phyloP scores from a whole-genome alignment of 1,284 basidiomycete species.

The Cutaneotrichosporon spelunceum region DNA sequence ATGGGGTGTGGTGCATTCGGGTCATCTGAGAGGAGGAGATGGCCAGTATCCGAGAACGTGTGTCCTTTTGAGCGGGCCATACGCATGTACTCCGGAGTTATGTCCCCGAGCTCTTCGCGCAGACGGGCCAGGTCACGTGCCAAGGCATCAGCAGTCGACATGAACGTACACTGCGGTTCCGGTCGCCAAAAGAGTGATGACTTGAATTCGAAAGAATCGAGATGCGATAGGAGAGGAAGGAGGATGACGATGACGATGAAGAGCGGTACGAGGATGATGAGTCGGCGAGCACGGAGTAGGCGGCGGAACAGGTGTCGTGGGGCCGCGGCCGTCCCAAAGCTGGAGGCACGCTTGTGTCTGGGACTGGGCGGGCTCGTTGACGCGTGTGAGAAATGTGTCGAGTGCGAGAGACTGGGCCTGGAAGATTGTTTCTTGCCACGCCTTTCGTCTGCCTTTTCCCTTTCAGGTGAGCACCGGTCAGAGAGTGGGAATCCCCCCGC shows the following conservation, averaged over 20 bases:
- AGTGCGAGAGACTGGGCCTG: not conserved
- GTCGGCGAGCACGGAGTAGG: constrained; percentile 20
- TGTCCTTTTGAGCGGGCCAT: constrained; percentile 23
- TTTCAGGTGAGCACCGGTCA: not conserved
- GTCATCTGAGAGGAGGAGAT: constrained; percentile 39
- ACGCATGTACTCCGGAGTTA: too few relatives aligned
- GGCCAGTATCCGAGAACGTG: constrained; percentile 42
- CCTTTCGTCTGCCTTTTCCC: too few relatives aligned
- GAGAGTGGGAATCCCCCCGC: not conserved
- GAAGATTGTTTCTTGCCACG: not conserved
- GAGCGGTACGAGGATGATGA: constrained; percentile 7
- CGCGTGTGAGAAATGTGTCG: not conserved
- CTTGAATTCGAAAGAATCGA: not conserved
- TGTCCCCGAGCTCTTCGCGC: constrained; percentile 9
- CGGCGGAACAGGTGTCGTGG: too few relatives aligned
- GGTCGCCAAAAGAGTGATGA: not conserved
- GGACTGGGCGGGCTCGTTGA: too few relatives aligned
- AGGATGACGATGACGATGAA: not conserved
- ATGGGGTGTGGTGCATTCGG: constrained; percentile 64
- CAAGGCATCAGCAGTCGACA: constrained; percentile 44
- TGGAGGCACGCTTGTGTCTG: too few relatives aligned
- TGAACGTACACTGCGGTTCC: constrained; percentile 33
- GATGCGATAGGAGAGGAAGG: too few relatives aligned
- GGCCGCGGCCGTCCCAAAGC: too few relatives aligned
- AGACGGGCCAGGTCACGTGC: constrained; percentile 38